Evolutionary conservation across 2,329 filamentous ascomycete species (phyloP).

Genomic region (Exophiala xenobiotica): DNA sequence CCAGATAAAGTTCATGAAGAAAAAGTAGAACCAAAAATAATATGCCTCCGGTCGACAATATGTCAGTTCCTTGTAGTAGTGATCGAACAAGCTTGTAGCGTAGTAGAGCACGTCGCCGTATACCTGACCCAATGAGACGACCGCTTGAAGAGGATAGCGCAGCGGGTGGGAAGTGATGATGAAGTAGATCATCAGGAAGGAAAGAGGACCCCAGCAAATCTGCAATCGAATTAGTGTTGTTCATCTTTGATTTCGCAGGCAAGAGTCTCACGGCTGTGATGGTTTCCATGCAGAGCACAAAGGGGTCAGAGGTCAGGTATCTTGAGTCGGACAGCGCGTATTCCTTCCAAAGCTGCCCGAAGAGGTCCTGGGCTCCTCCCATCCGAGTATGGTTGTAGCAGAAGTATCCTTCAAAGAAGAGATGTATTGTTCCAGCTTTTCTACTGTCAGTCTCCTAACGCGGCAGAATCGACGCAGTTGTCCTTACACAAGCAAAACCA

Average conservation of each 20-base stretch:
- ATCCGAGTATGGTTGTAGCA: conserved; percentile 66
- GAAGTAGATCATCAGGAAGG: conserved; percentile 55
- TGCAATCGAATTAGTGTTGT: conserved; percentile 32
- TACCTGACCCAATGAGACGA: conserved; percentile 63
- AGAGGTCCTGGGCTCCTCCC: conserved; percentile 66
- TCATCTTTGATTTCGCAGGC: no score
- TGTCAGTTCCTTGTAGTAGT: conserved; percentile 52
- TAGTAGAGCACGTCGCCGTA: conserved; percentile 66
- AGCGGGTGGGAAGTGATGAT: conserved; percentile 56
- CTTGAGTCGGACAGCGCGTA: conserved; percentile 84
- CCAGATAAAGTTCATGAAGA: conserved; percentile 67
- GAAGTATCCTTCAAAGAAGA: conserved; percentile 85
- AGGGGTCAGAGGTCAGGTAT: conserved; percentile 77
- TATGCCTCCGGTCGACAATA: conserved; percentile 63
- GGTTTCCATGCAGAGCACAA: conserved; percentile 38
- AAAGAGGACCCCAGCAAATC: conserved; percentile 62
- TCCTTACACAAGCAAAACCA: conserved; percentile 74
- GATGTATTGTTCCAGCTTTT: conserved; percentile 59
- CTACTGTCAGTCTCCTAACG: conserved; percentile 18
- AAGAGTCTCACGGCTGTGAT: conserved; percentile 1
- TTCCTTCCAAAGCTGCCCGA: conserved; percentile 90
- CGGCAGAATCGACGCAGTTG: not conserved
- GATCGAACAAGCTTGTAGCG: conserved; percentile 62
- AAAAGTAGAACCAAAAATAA: conserved; percentile 67
- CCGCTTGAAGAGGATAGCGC: conserved; percentile 58